Evolutionary conservation across 805 yeast genomes (phyloP).

Genomic region (Aciculoconidium aculeatum): DNA sequence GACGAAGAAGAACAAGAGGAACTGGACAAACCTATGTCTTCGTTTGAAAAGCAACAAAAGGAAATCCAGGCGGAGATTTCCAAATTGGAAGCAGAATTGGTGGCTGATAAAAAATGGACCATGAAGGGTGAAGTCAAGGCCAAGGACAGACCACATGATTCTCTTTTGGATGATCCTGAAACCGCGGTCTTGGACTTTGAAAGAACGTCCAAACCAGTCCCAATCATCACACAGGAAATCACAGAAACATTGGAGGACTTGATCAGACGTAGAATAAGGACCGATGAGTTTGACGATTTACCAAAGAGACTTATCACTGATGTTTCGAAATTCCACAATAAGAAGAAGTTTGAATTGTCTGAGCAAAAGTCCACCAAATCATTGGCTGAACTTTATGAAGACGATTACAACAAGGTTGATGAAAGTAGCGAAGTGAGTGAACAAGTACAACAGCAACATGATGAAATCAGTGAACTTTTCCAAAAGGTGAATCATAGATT

Average conservation of each 20-base stretch:
- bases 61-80: constrained; percentile 72
- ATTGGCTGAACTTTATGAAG: constrained; percentile 88
- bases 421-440: constrained; percentile 48
- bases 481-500: constrained; percentile 60
- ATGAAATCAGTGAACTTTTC: constrained; percentile 67
- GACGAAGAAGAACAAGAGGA: constrained; percentile 25
- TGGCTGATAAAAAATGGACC: constrained; percentile 90
- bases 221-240: constrained; percentile 83
- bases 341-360: constrained; percentile 57
- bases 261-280: constrained; percentile 75
- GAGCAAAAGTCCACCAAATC: constrained; percentile 84
- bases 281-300: constrained; percentile 76
- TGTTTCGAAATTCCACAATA: constrained; percentile 48
- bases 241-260: constrained; percentile 86
- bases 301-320: constrained; percentile 67
- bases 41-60: constrained; percentile 78
- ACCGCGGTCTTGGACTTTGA: constrained; percentile 72
- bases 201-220: constrained; percentile 91
- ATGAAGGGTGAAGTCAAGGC: constrained; percentile 89
- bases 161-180: constrained; percentile 62
- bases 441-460: constrained; percentile 66
- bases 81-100: constrained; percentile 75
- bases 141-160: constrained; percentile 75
- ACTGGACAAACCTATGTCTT: constrained; percentile 40
- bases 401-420: constrained; percentile 55